Conservation (phyloP, 805 yeast genomes). For the Metschnikowia borealis region DNA sequence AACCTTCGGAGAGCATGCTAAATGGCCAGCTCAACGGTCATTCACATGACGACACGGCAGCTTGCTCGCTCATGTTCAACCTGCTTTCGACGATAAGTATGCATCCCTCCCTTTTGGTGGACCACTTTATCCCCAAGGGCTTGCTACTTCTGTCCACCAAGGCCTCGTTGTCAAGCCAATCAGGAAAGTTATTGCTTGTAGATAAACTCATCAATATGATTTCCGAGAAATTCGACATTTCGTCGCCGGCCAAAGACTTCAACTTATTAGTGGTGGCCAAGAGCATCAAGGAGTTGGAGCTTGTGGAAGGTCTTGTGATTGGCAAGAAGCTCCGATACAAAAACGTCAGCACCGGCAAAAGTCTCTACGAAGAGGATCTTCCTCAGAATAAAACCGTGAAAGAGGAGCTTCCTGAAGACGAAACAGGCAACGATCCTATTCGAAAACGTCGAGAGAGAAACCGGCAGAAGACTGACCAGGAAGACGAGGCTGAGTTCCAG, state of each 20-base stretch:
- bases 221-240: constrained; percentile 19
- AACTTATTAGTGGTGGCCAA: constrained; percentile 49
- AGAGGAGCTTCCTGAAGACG: constrained; percentile 13
- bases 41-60: background rate
- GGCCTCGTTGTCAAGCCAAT: constrained; percentile 46
- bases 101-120: constrained; percentile 71
- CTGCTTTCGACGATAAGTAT: constrained; percentile 50
- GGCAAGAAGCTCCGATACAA: constrained; percentile 66
- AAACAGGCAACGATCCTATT: constrained; percentile 7
- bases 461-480: background rate
- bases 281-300: constrained; percentile 65
- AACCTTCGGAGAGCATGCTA: constrained; percentile 12
- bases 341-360: constrained; percentile 59
- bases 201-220: constrained; percentile 44
- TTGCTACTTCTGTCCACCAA: constrained; percentile 63
- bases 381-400: background rate
- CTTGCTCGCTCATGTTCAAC: constrained; percentile 38
- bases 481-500: constrained; percentile 6
- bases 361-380: constrained; percentile 42
- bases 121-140: constrained; percentile 73
- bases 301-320: constrained; percentile 72
- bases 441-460: constrained; percentile 4
- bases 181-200: constrained; percentile 58
- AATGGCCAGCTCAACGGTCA: constrained; percentile 1
- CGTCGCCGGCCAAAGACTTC: constrained; percentile 8